Evolutionary conservation across 306 rosid genomes (phyloP).

Genomic region (Argentina anserina): DNA sequence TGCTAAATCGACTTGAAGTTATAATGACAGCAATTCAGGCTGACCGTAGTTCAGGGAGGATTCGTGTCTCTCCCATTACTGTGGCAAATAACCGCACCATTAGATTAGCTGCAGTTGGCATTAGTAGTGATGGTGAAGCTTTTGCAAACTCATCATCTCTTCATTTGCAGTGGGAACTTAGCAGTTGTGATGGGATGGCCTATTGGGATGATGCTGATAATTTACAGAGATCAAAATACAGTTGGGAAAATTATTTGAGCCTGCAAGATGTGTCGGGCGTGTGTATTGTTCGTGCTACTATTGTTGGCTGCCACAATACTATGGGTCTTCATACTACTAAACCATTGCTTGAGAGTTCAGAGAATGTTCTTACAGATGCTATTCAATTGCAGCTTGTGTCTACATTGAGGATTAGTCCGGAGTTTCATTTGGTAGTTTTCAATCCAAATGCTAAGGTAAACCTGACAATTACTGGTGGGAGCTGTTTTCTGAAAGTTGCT

Average conservation of each 20-base stretch:
- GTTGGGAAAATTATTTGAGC: slow-evolving; percentile 82
- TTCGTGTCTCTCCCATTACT: slow-evolving; percentile 56
- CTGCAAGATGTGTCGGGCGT: slow-evolving; percentile 81
- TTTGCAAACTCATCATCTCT: slow-evolving; percentile 93
- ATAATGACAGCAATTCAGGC: slow-evolving; percentile 67
- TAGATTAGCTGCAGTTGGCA: slow-evolving; percentile 75
- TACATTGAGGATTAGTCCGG: slow-evolving; percentile 70
- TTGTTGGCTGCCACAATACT: slow-evolving; percentile 43
- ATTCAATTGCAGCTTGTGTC: slow-evolving; percentile 89
- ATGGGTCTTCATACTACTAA: slow-evolving; percentile 33
- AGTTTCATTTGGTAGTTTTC: slow-evolving; percentile 65
- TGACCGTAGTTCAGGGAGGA: slow-evolving; percentile 47
- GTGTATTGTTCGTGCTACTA: slow-evolving; percentile 82
- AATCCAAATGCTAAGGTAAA: slow-evolving; percentile 78
- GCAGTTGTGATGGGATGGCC: slow-evolving; percentile 67
- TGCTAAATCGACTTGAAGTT: slow-evolving; percentile 49
- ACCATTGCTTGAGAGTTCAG: slow-evolving; percentile 33
- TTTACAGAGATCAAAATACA: slow-evolving; percentile 33
- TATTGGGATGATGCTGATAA: slow-evolving; percentile 61
- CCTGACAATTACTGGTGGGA: slow-evolving; percentile 82
- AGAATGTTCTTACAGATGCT: slow-evolving; percentile 68
- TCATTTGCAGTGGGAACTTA: slow-evolving; percentile 76
- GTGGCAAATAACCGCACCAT: slow-evolving; percentile 83
- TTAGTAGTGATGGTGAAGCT: slow-evolving; percentile 61
- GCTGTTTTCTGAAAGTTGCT: slow-evolving; percentile 82